phyloP scores from a whole-genome alignment of 805 yeast genomes.

The Pichia cabralensis region DNA sequence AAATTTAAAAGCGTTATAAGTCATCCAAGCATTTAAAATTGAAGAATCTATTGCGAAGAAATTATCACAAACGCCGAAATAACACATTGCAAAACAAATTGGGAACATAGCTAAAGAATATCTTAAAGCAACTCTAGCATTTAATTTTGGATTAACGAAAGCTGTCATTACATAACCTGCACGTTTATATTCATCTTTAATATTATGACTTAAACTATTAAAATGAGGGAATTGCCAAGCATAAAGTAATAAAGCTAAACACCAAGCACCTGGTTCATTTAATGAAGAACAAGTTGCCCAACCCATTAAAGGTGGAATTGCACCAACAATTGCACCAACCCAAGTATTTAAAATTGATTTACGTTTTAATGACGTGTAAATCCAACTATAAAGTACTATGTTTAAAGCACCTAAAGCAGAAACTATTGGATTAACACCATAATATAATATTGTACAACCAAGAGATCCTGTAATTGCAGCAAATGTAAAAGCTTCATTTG shows the following conservation, averaged over 20 bases:
- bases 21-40: constrained; percentile 76
- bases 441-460: constrained; percentile 60
- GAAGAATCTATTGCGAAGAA: constrained; percentile 75
- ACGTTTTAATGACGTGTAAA: constrained; percentile 85
- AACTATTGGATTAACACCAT: constrained; percentile 82
- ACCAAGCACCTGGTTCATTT: constrained; percentile 89
- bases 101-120: constrained; percentile 94
- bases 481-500: constrained; percentile 69
- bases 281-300: constrained; percentile 90
- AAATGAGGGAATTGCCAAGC: constrained; percentile 99
- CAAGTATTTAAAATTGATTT: constrained; percentile 83
- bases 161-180: constrained; percentile 99
- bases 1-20: constrained; percentile 68
- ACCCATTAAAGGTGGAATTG: constrained; percentile 97
- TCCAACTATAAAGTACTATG: constrained; percentile 78
- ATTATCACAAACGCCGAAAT: constrained; percentile 75
- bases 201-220: constrained; percentile 81
- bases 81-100: constrained; percentile 71
- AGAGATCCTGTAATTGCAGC: constrained; percentile 64
- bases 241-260: constrained; percentile 75
- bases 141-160: constrained; percentile 79
- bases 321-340: constrained; percentile 99
- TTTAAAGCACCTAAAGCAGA: constrained; percentile 73
- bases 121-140: constrained; percentile 87
- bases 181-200: constrained; percentile 74